Evolutionary conservation across 345 rosid genomes (phyloP), one percentile per base, ranked within the genome.

Genomic region (Euphorbia tirucalli): DNA sequence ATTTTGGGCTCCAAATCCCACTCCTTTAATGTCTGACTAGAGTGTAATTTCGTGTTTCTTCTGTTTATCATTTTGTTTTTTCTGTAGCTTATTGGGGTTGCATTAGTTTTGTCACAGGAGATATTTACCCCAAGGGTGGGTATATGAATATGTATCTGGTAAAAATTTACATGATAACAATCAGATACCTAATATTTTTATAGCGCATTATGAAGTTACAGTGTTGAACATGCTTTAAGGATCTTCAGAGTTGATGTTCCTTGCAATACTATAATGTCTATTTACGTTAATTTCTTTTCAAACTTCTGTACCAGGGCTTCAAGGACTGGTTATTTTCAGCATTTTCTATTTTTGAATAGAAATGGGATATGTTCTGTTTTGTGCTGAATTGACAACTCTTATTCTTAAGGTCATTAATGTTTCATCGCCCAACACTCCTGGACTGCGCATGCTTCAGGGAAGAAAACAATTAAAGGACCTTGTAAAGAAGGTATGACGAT

Each of bases 381-480:
- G 19, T 0, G 19, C 15, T 50, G 22, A 52, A 27, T 21, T 74
- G 39, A 52, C 15, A 39, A 67, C 50, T 13, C 35, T 72, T 30
- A 37, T 43, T 24, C 24, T 35, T 3, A 74, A 95, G 99, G 99
- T 93, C 32, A 93, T 95, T 63, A 92, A 95, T 86, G 94, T 93
- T 79, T 93, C 99, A 82, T 95, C 98, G 7, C 98, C 99, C 13
- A 95, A 95, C 71, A 95, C 99, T 27, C 96, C 96, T 37, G 97
- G 99, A 30, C 75, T 95, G 81, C 97, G 96, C 35, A 88, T 83
- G 90, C 98, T 95, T 77, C 98, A 92, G 76, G 99, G 99, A 61
- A 90, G 98, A 77, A 92, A 89, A 80, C 94, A 95, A 70, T 84
- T 92, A 73, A 95, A 95, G 85, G 99, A 92, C 71, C 88, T 95